A percentile compares a stretch with the other conserved stretches of the same genome.
Evolutionary conservation across 257 asterid species (phyloP).

Genomic region (Ilex asprella): DNA sequence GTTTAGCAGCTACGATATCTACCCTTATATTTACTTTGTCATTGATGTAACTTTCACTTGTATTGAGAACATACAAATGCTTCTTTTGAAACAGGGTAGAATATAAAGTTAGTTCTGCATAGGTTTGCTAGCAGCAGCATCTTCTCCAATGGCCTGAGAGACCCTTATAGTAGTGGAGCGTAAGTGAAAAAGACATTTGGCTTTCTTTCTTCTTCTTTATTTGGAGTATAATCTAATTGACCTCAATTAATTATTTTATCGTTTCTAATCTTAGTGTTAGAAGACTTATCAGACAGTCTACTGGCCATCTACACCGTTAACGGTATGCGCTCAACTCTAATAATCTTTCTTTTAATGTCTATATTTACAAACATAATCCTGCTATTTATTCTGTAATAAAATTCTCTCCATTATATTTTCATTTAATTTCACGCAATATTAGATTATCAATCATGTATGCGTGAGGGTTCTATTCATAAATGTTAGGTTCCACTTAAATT

Average conservation of each 20-base stretch:
- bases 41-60: not conserved
- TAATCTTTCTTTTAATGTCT: too few species aligned
- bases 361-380: too few species aligned
- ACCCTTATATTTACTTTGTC: too few species aligned
- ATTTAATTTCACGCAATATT: too few species aligned
- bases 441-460: too few species aligned
- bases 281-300: constrained; percentile 37
- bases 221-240: too few species aligned
- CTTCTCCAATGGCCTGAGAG: constrained; percentile 42
- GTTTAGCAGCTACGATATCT: too few species aligned
- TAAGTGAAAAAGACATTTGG: constrained; percentile 4
- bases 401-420: too few species aligned
- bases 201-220: too few species aligned
- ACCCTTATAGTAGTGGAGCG: constrained; percentile 46
- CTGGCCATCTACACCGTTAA: constrained; percentile 41
- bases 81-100: constrained; percentile 15
- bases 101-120: constrained; percentile 31
- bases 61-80: not conserved
- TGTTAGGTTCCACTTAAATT: too few species aligned
- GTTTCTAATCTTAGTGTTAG: constrained; percentile 21
- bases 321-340: constrained; percentile 25
- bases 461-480: too few species aligned
- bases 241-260: not conserved
- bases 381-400: too few species aligned
- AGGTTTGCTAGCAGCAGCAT: constrained; percentile 39